Percentiles rank a stretch among this genome's conserved stretches.
phyloP scores from a whole-genome alignment of 176 grass and related monocot species.

The Bromus sterilis region DNA sequence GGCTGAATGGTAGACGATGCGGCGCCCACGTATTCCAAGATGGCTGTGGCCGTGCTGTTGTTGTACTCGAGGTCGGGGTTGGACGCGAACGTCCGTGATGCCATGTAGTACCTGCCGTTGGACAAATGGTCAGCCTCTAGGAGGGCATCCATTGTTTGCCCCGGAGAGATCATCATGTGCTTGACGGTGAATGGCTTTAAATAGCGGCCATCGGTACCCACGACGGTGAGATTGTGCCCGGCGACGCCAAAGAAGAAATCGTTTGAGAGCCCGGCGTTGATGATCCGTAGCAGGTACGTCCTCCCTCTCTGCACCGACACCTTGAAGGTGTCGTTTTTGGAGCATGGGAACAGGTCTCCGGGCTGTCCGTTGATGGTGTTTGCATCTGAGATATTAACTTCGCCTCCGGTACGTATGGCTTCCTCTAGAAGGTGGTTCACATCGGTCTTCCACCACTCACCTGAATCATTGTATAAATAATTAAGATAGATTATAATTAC shows the following conservation, averaged over 20 bases:
- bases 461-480: too few relatives aligned
- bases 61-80: not conserved
- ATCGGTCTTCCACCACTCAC: conserved; percentile 35
- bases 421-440: not conserved
- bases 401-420: conserved; percentile 7
- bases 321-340: conserved; percentile 2
- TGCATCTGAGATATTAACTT: not conserved
- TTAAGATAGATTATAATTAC: too few relatives aligned
- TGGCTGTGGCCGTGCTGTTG: conserved; percentile 18
- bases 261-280: conserved; percentile 50
- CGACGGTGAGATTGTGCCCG: too few relatives aligned
- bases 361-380: conserved; percentile 57
- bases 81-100: not conserved
- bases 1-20: too few relatives aligned
- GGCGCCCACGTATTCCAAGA: conserved; percentile 11
- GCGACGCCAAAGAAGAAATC: conserved; percentile 47
- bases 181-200: conserved; percentile 22
- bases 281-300: too few relatives aligned
- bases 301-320: conserved; percentile 26
- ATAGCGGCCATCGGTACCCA: conserved; percentile 48
- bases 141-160: conserved; percentile 27
- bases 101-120: conserved; percentile 32
- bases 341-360: not conserved
- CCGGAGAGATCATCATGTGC: conserved; percentile 22
- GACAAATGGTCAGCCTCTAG: not conserved